phyloP scores from a whole-genome alignment of 768 basidiomycete genomes.

The Mycena polygramma region DNA sequence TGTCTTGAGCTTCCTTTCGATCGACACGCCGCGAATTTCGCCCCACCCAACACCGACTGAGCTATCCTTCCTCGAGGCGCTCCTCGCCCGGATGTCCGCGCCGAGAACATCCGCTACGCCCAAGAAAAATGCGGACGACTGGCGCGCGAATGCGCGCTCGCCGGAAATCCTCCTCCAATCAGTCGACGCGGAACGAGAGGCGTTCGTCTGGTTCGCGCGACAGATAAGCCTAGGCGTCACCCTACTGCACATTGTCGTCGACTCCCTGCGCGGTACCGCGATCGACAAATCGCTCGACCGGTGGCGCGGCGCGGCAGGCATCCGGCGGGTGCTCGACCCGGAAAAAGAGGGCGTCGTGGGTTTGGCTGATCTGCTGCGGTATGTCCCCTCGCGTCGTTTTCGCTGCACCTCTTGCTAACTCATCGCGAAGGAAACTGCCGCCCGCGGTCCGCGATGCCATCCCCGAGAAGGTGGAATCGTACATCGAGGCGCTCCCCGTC shows the following conservation, averaged over 20 bases:
- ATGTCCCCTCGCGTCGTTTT: slow-evolving; percentile 37
- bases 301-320: slow-evolving; percentile 19
- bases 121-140: slow-evolving; percentile 34
- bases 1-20: slow-evolving; percentile 62
- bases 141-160: slow-evolving; percentile 45
- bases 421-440: slow-evolving; percentile 44
- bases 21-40: slow-evolving; percentile 44
- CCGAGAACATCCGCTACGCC: slow-evolving; percentile 1
- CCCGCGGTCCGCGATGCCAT: slow-evolving; percentile 50
- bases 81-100: slow-evolving; percentile 52
- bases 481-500: slow-evolving; percentile 51
- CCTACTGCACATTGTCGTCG: slow-evolving; percentile 13
- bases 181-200: slow-evolving; percentile 26
- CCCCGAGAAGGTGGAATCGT: slow-evolving; percentile 55
- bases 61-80: slow-evolving; percentile 48
- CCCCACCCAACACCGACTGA: slow-evolving; percentile 31
- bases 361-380: slow-evolving; percentile 24
- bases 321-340: slow-evolving; percentile 8
- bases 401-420: neutral
- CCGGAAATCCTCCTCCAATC: slow-evolving; percentile 47
- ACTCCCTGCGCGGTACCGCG: neutral
- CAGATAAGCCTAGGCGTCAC: slow-evolving; percentile 21
- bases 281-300: slow-evolving; percentile 21
- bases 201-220: neutral
- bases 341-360: slow-evolving; percentile 15